Conservation (phyloP, 208 protist species). For the Crithidia sp. region DNA sequence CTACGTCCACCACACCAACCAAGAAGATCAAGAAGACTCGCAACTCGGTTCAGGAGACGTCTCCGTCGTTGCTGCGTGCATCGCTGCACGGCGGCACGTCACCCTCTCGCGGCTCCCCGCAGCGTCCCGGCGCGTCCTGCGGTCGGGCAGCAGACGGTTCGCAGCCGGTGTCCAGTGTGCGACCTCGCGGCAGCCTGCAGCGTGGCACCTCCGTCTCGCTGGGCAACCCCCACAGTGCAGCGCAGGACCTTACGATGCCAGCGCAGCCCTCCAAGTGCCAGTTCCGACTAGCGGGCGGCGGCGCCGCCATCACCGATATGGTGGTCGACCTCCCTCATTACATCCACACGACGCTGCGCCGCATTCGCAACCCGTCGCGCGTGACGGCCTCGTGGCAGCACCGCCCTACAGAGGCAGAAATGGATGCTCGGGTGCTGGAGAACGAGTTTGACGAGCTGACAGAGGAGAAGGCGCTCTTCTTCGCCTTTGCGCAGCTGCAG, state of each 20-base stretch:
- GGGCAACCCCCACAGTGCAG: neutral
- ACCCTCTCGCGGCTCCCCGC: conserved; percentile 26
- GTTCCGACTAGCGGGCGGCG: conserved; percentile 55
- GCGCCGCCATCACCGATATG: conserved; percentile 73
- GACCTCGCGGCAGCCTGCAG: conserved; percentile 8
- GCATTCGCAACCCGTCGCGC: conserved; percentile 52
- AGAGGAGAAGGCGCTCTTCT: conserved; percentile 82
- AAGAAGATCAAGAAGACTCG: conserved; percentile 28
- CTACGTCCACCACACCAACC: neutral
- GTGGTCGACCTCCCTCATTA: conserved; percentile 60
- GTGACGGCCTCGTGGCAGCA: conserved; percentile 68
- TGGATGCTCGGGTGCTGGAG: conserved; percentile 64
- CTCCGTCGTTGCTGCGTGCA: neutral
- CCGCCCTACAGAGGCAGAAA: conserved; percentile 65
- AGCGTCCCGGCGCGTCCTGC: conserved; percentile 27
- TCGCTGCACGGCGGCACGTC: conserved; percentile 21
- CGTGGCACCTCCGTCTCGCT: conserved; percentile 11
- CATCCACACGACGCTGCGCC: conserved; percentile 73
- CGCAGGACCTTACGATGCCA: conserved; percentile 29
- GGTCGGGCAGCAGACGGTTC: conserved; percentile 3
- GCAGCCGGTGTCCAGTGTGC: neutral
- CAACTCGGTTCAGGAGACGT: conserved; percentile 1
- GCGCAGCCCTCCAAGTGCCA: conserved; percentile 53
- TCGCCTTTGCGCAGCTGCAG: conserved; percentile 68
- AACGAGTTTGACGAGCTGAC: conserved; percentile 82